Base-by-base conservation (phyloP, 2,329 filamentous ascomycete genomes). In the Periconia macrospinosa region DNA sequence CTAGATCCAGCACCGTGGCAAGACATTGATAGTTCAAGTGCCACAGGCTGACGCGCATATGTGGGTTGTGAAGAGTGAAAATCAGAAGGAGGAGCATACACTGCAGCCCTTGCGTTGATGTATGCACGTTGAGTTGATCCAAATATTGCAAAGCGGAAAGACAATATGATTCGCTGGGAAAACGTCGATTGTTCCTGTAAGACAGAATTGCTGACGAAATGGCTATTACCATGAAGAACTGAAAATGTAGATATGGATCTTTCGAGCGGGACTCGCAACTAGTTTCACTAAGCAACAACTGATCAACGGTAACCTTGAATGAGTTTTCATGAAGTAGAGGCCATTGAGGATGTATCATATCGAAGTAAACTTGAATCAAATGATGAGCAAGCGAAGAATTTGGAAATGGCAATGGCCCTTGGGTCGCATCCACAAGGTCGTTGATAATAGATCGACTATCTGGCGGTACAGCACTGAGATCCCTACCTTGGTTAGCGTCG, bases 1-100 rank as follows among this genome's bases (percentile, higher is more conserved):
- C 81, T 1, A 83, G 60, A 43, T 83, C 81, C 2, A 83, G 67
- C 0, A 82, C 67, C 0, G 77, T 72, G 1, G 81, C 80, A 10
- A 83, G 70, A 40, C 80, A 83, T 54, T 83, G 81, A 49, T 83
- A 83, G 49, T 83, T 82, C 1, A 83, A 66, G 49, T 81, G 80
- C 82, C 81, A 84, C 0, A 81, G 69, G 51, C 81, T 83, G 3
- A 83, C 60, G 0, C 75, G 69, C 47, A 80, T 76, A 1, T 74
- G 78, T 0, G 81, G 78, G 54, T 76, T 82, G 35, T 83, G 77
- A 13, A 83, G 70, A 0, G 80, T 79, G 48, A 82, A 83, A 0
- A 83, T 72, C 27, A 80, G 65, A 2, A 81, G 62, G 0, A 81
- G 52, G 0, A 80, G 56, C 51, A 83, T 62, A 47, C 79, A 81